Percentiles rank a stretch among this genome's conserved stretches.
Evolutionary conservation across 129 eudicot species (phyloP).

Genomic region (Tanacetum coccineum): DNA sequence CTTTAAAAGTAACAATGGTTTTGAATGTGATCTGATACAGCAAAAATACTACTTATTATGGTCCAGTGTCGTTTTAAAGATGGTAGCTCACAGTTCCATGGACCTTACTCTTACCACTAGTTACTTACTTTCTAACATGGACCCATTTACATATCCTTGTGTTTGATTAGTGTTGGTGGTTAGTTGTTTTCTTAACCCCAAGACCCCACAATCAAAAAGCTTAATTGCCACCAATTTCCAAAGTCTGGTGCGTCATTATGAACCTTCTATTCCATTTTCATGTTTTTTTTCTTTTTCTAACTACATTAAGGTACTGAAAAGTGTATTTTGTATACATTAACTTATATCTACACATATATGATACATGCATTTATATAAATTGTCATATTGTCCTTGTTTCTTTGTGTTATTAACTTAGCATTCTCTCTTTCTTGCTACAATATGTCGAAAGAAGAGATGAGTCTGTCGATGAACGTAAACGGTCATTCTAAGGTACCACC

Average conservation of each 20-base stretch:
- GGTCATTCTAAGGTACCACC: slow-evolving; percentile 62
- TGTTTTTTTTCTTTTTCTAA: slow-evolving; percentile 27
- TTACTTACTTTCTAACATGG: slow-evolving; percentile 23
- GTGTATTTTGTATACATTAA: slow-evolving; percentile 13
- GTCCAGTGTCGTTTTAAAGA: slow-evolving; percentile 24
- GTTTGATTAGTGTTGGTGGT: slow-evolving; percentile 28
- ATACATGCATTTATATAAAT: slow-evolving; percentile 22
- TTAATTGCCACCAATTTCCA: slow-evolving; percentile 26
- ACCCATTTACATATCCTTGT: slow-evolving; percentile 22
- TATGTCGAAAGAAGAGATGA: slow-evolving; percentile 35
- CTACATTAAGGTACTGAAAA: slow-evolving; percentile 14
- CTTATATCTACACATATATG: slow-evolving; percentile 10
- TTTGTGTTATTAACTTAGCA: slow-evolving; percentile 18
- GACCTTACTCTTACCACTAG: slow-evolving; percentile 2
- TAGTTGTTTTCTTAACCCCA: slow-evolving; percentile 35
- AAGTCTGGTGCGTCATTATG: slow-evolving; percentile 30
- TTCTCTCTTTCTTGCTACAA: background rate
- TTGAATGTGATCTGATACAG: slow-evolving; percentile 1
- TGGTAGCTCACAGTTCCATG: slow-evolving; percentile 23
- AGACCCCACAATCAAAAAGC: slow-evolving; percentile 31
- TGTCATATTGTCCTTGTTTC: slow-evolving; percentile 21
- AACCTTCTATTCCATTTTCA: slow-evolving; percentile 42
- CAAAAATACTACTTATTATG: background rate
- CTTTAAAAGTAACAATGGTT: background rate
- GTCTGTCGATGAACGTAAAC: slow-evolving; percentile 46